A percentile compares a stretch with the other conserved stretches of the same genome.
Conservation (phyloP, 1,284 basidiomycete genomes). For the Boletus mariae region DNA sequence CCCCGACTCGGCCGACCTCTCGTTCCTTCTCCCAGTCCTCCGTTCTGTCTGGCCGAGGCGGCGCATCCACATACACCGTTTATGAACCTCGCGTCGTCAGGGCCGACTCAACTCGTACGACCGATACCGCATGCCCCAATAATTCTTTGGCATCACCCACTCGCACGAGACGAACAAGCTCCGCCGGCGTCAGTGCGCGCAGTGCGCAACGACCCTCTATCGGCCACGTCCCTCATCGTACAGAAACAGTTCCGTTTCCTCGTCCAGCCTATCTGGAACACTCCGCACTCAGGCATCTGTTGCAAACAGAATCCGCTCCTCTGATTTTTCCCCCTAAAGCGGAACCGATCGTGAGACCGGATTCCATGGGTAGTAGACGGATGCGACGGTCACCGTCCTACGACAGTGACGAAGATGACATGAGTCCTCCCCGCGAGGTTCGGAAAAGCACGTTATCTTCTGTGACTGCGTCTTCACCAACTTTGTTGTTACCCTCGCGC, state of each 20-base stretch:
- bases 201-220: slow-evolving; percentile 30
- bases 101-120: slow-evolving; percentile 39
- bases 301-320: slow-evolving; percentile 58
- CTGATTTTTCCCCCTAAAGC: slow-evolving; percentile 38
- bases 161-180: slow-evolving; percentile 46
- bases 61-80: slow-evolving; percentile 27
- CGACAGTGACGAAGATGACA: slow-evolving; percentile 66
- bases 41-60: slow-evolving; percentile 21
- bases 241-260: slow-evolving; percentile 43
- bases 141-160: slow-evolving; percentile 34
- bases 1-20: slow-evolving; percentile 39
- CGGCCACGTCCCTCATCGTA: slow-evolving; percentile 13
- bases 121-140: slow-evolving; percentile 36
- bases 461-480: slow-evolving; percentile 35
- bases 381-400: slow-evolving; percentile 30
- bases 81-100: slow-evolving; percentile 69
- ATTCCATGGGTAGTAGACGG: slow-evolving; percentile 19
- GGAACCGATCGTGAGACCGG: slow-evolving; percentile 29
- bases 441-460: slow-evolving; percentile 29
- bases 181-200: slow-evolving; percentile 35
- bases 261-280: slow-evolving; percentile 72
- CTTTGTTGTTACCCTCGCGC: slow-evolving; percentile 65
- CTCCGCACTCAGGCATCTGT: slow-evolving; percentile 63
- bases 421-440: slow-evolving; percentile 43
- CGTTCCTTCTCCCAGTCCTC: slow-evolving; percentile 33